Evolutionary conservation across 2,329 filamentous ascomycete species (phyloP), one percentile per base, ranked within the genome.

Genomic region (Trichoderma gracile): DNA sequence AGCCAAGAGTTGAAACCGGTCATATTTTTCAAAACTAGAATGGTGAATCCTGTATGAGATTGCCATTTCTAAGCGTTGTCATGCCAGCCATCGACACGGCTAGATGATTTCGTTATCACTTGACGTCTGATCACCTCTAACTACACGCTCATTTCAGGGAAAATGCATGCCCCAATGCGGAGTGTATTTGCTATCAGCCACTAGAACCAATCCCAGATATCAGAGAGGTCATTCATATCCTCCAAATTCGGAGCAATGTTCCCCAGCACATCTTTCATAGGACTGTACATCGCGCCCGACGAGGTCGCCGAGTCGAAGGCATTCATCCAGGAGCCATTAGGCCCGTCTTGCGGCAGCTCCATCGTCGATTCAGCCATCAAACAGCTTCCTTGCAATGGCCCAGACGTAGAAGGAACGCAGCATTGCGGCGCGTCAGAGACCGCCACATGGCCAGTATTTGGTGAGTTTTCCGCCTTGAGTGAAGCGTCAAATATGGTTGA

Each of bases 141-240:
- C n/a, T n/a, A n/a, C n/a, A n/a, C n/a, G n/a, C n/a, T n/a, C n/a
- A n/a, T n/a, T n/a, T n/a, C n/a, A n/a, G n/a, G n/a, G n/a, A n/a
- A n/a, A n/a, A n/a, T n/a, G n/a, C n/a, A n/a, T n/a, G n/a, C n/a
- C n/a, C n/a, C n/a, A n/a, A n/a, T n/a, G n/a, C n/a, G n/a, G n/a
- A n/a, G n/a, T n/a, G n/a, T n/a, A n/a, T n/a, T n/a, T n/a, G n/a
- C n/a, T n/a, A n/a, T n/a, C n/a, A n/a, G n/a, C 9, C 19, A 17
- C 33, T 43, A 58, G 15, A 58, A 58, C 55, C 55, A 58, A 23
- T 58, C 55, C 55, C 55, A 58, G 12, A 58, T 38, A 38, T 58
- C 55, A 10, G 42, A 46, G 12, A 47, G 15, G 15, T 58, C 55
- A 23, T 58, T 58, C 6, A 33, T 27, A 23, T 47, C 55, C 5